Evolutionary conservation across 139 green algal species (phyloP), one percentile per base, ranked within the genome.

Genomic region (Deuterostichococcus epilithicus): DNA sequence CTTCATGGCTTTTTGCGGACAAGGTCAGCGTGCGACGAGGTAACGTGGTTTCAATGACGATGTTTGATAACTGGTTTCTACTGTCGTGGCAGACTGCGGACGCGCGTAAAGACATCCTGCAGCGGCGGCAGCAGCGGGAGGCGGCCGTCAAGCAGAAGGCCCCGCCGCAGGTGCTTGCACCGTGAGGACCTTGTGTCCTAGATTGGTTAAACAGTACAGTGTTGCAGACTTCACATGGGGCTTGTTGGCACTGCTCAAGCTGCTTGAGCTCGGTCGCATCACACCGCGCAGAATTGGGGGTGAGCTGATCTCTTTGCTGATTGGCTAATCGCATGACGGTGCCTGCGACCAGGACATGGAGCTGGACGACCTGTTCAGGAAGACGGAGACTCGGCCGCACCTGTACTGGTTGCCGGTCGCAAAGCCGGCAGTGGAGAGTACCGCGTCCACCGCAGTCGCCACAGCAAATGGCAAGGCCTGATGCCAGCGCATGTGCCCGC

Each of bases 401-500:
- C 80, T 97, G 37, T 97, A 94, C 81, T 97, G 87, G 82, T 80
- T 97, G 77, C 92, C 92, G 33, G 81, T 97, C 32, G 92, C 87
- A 26, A 87, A 94, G 5, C 88, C 87, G 36, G 78, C 91, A 66
- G 84, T 88, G 23, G 83, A 22, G 35, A 45, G 13, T 4, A 18
- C 10, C 5, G 15, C 30, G 30, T 5, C n/a, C 33, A 28, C 35
- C 15, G 35, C 68, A 26, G 68, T 5, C 3, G 6, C 34, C 28
- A 39, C n/a, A 3, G 66, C 66, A 42, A 42, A 70, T 23, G 33
- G 33, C 32, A 37, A 69, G 20, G 60, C 20, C 18, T 32, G n/a
- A 69, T n/a, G n/a, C n/a, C n/a, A n/a, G n/a, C n/a, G n/a, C n/a
- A n/a, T n/a, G n/a, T n/a, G n/a, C n/a, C n/a, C n/a, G n/a, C n/a